Percentiles rank a stretch among this genome's conserved stretches.
Evolutionary conservation across 1,284 basidiomycete species (phyloP).

Genomic region (Lignosus rhinocerotis): DNA sequence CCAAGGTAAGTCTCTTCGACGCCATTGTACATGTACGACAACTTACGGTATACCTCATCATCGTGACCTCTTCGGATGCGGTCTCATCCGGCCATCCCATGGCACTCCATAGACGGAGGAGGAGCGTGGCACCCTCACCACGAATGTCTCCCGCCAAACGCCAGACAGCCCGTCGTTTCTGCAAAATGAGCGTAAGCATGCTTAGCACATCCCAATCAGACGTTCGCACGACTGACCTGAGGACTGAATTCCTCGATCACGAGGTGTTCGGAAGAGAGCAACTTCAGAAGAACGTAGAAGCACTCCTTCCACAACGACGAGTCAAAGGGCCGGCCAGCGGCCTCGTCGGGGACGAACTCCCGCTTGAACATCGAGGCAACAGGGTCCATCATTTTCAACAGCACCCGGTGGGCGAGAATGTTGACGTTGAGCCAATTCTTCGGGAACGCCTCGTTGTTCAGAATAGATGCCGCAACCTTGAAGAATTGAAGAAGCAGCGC

Average conservation of each 20-base stretch:
- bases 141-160: constrained; percentile 92
- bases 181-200: background rate
- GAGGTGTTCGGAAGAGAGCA: constrained; percentile 88
- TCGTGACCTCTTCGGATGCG: constrained; percentile 42
- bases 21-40: background rate
- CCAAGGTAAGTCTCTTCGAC: background rate
- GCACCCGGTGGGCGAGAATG: constrained; percentile 85
- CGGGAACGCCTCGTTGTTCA: constrained; percentile 90
- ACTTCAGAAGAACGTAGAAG: constrained; percentile 80
- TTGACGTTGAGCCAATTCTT: constrained; percentile 92
- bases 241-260: constrained; percentile 94
- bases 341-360: constrained; percentile 78
- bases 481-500: constrained; percentile 78
- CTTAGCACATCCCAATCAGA: background rate
- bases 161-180: constrained; percentile 96
- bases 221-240: constrained; percentile 54
- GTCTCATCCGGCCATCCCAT: constrained; percentile 74
- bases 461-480: constrained; percentile 79
- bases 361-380: constrained; percentile 76
- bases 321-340: constrained; percentile 71
- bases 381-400: constrained; percentile 88
- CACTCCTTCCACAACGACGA: constrained; percentile 80
- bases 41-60: constrained; percentile 62
- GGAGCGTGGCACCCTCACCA: constrained; percentile 87
- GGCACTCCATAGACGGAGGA: constrained; percentile 86